These are phyloP conservation scores for Ogataea paraovalis DNA, from an alignment of 805 yeast genomes.

Conservation along the genomic window DNA sequence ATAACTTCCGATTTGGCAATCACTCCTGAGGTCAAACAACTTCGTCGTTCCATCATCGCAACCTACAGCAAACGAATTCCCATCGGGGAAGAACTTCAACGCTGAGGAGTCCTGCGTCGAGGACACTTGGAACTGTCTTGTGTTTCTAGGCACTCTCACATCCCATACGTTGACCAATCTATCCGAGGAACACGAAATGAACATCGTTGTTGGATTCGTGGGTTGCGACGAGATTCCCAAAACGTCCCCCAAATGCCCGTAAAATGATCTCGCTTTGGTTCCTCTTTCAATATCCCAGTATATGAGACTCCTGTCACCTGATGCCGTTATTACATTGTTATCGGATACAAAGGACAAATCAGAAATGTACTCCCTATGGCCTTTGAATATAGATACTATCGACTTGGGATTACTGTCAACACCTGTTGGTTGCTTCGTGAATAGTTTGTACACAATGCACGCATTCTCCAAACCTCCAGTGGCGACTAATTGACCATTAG, in stretches of 20 bases:
- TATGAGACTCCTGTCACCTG: conserved; percentile 79
- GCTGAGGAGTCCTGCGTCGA: conserved; percentile 58
- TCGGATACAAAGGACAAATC: conserved; percentile 66
- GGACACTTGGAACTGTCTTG: conserved; percentile 44
- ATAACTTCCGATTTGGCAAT: conserved; percentile 59
- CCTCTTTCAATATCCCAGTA: conserved; percentile 77
- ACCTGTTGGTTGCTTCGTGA: conserved; percentile 10
- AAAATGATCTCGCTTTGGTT: conserved; percentile 45
- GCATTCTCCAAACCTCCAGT: conserved; percentile 81
- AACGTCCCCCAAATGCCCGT: conserved; percentile 73
- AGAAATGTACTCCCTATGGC: conserved; percentile 80
- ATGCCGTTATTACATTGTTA: conserved; percentile 56
- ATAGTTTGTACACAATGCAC: conserved; percentile 62
- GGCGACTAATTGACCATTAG: conserved; percentile 63
- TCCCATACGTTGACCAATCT: conserved; percentile 70
- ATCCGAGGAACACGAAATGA: conserved; percentile 66
- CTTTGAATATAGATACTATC: conserved; percentile 56
- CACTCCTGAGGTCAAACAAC: conserved; percentile 73
- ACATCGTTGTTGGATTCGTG: conserved; percentile 28
- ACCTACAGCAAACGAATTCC: conserved; percentile 67
- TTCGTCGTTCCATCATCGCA: conserved; percentile 73
- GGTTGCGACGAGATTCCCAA: conserved; percentile 39
- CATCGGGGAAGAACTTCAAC: conserved; percentile 63
- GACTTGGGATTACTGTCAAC: conserved; percentile 11
- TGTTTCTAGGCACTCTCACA: conserved; percentile 38